Base-by-base conservation (phyloP, 202 grass and related monocot genomes). In the Brachypodium distachyon region DNA sequence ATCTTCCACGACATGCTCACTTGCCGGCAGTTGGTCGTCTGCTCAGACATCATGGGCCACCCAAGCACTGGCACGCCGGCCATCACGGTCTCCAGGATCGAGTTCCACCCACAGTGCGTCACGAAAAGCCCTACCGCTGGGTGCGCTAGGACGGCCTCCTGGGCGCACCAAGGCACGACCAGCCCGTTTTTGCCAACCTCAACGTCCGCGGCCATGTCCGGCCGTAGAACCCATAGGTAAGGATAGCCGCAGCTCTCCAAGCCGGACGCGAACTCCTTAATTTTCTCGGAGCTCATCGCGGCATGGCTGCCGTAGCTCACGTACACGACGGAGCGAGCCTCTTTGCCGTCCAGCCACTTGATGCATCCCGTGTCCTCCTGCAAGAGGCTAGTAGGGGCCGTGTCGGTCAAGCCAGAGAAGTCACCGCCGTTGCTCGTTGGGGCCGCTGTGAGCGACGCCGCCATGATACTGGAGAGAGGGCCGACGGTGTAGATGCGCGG, bases 51-150 rank as follows among this genome's bases (percentile, higher is more conserved):
- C 62, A 66, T 66, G 6, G 62, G 62, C 62, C 62, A 66, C 7
- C 62, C 38, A 22, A 66, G 62, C 62, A 66, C 38, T 0, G 38
- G 62, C 62, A 66, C 62, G 0, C 62, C 62, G 0, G 37, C 62
- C 38, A 43, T 39, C 62, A 67, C 39, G 38, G 7, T 17, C 63
- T 67, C 63, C 63, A 67, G 12, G 63, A 67, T 67, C 0, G 63
- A 67, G 39, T 67, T 67, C 63, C 63, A 67, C 39, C 63, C 39
- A 7, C 63, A 67, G 80, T 92, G 89, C 10, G 85, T 92, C 26
- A 88, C 50, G 19, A 92, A 92, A 11, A 78, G 78, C 8, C 90
- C 90, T 12, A 93, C 70, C 3, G 90, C 74, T 8, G 90, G 83
- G 76, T 93, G 90, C 2, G 12, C 5, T 4, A 91, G 81, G 66